Percentiles rank a stretch among this genome's conserved stretches.
Evolutionary conservation across 2,329 filamentous ascomycete genomes (phyloP).

Genomic region (Fusarium hainanense): DNA sequence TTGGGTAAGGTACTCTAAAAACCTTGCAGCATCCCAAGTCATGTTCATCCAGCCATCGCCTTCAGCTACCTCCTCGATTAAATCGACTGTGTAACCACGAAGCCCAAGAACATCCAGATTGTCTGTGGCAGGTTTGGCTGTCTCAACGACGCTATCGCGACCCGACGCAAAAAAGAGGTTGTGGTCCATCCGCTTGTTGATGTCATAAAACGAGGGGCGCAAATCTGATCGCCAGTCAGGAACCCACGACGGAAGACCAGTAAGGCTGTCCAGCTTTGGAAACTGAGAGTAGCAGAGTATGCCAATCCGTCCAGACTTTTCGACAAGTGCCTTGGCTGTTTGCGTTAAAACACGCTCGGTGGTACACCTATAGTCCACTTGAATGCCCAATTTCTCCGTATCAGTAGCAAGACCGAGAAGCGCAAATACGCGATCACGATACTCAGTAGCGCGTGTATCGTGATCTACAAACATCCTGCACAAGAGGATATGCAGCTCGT

Average conservation of each 20-base stretch:
- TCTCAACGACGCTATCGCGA: accelerated
- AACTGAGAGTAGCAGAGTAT: not conserved
- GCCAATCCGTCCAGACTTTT: not conserved
- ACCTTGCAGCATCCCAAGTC: not conserved
- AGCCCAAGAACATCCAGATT: too few relatives aligned
- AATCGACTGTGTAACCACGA: not conserved
- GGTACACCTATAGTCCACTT: not conserved
- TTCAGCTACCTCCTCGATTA: not conserved
- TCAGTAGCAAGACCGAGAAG: not conserved
- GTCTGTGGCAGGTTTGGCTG: too few relatives aligned
- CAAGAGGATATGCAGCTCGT: not conserved
- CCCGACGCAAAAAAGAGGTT: not conserved
- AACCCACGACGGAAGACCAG: constrained; percentile 1
- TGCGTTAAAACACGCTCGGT: not conserved
- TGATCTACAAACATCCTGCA: not conserved
- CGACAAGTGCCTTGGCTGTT: not conserved
- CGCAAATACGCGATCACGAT: constrained; percentile 4
- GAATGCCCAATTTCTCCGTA: not conserved
- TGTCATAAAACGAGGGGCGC: not conserved
- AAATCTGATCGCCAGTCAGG: constrained; percentile 2
- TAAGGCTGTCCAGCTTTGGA: too few relatives aligned
- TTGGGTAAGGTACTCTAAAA: not conserved
- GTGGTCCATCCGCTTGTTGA: not conserved
- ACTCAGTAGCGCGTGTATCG: not conserved
- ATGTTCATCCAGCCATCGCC: not conserved